Percentiles rank a stretch among this genome's conserved stretches.
Conservation (phyloP, 192 early-diverging fungal genomes). For the Umbelopsis sp. region DNA sequence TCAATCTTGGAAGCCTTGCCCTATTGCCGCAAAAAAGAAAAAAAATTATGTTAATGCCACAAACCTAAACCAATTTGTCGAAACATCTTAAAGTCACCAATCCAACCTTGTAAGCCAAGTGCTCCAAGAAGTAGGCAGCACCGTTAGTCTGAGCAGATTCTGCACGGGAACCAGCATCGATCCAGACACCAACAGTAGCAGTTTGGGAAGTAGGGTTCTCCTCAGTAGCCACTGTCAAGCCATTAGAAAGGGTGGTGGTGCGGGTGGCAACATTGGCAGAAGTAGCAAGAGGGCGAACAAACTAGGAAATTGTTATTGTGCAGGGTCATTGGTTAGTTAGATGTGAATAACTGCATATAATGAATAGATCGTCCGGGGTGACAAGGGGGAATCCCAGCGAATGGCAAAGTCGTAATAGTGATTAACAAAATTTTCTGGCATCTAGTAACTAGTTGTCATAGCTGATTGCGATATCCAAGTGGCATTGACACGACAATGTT, state of each 20-base stretch:
- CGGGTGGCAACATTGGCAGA: constrained; percentile 47
- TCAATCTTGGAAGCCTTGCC: constrained; percentile 69
- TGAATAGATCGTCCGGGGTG: no score
- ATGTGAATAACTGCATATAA: neutral
- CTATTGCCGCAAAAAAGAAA: neutral
- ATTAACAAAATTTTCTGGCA: no score
- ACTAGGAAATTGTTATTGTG: constrained; percentile 26
- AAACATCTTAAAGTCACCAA: neutral
- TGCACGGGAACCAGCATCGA: constrained; percentile 85
- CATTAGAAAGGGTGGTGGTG: constrained; percentile 74
- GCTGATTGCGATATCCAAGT: no score
- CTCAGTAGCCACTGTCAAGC: constrained; percentile 85
- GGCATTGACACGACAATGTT: no score
- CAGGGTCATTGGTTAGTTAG: neutral
- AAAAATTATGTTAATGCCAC: no score
- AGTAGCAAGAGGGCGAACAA: constrained; percentile 54
- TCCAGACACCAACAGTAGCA: constrained; percentile 89
- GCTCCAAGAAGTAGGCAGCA: constrained; percentile 96
- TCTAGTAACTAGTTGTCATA: no score
- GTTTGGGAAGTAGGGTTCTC: constrained; percentile 78
- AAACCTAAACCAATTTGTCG: neutral
- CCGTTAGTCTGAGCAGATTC: constrained; percentile 89
- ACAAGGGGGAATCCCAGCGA: no score
- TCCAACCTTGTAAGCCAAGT: constrained; percentile 97
- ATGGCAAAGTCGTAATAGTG: no score